A percentile compares a stretch with the other conserved stretches of the same genome.
Conservation (phyloP, 257 asterid genomes). For the Lantana camara region DNA sequence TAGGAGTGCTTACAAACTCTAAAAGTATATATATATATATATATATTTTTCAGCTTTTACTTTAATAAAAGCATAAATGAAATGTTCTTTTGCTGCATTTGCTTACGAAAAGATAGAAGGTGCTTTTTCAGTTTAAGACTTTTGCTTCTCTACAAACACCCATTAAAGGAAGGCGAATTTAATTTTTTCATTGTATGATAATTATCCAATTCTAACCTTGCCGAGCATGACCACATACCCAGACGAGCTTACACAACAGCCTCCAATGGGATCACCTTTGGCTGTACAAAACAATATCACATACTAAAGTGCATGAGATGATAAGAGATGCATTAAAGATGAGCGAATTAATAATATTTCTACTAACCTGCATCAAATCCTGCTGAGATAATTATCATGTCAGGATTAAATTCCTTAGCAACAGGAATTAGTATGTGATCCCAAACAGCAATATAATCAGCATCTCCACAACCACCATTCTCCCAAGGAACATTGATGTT, state of each 20-base stretch:
- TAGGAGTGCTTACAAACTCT: no score
- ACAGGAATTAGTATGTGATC: constrained; percentile 85
- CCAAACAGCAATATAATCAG: constrained; percentile 97
- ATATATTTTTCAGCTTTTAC: no score
- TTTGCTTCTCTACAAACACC: no score
- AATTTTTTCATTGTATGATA: neutral
- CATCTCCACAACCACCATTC: constrained; percentile 78
- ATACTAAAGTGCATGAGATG: constrained; percentile 8
- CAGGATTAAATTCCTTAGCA: constrained; percentile 85
- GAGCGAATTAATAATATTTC: constrained; percentile 2
- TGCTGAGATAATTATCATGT: constrained; percentile 80
- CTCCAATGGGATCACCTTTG: constrained; percentile 87
- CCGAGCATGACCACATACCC: constrained; percentile 85
- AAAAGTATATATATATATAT: no score
- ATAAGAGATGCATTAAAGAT: neutral
- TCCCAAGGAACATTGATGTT: constrained; percentile 98
- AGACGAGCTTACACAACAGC: constrained; percentile 78
- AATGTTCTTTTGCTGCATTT: no score
- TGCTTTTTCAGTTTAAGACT: no score
- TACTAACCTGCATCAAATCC: constrained; percentile 97
- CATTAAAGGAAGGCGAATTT: constrained; percentile 4
- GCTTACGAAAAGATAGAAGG: no score
- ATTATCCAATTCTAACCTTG: constrained; percentile 55
- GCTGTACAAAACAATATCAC: constrained; percentile 53
- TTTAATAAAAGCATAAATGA: no score